Evolutionary conservation across 495 filamentous ascomycete species (phyloP).

Genomic region (Xylaria curta): DNA sequence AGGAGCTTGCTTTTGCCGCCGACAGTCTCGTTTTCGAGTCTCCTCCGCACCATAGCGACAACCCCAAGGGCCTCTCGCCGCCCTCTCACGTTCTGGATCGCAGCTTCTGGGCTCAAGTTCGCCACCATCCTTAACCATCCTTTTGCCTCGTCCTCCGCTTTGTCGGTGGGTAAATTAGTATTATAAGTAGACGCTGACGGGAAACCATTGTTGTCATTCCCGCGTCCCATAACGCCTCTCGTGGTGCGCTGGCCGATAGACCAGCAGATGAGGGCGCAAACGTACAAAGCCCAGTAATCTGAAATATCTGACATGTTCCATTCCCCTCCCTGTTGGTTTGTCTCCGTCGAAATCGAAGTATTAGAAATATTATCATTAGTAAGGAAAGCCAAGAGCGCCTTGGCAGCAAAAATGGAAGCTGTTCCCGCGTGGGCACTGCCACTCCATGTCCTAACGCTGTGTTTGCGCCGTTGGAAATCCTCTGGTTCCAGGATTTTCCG

Average conservation of each 20-base stretch:
- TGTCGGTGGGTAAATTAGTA: slow-evolving; percentile 27
- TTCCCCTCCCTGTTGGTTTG: slow-evolving; percentile 18
- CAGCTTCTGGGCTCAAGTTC: slow-evolving; percentile 36
- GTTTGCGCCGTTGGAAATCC: slow-evolving; percentile 47
- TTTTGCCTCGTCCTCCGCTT: slow-evolving; percentile 31
- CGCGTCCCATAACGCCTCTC: slow-evolving; percentile 20
- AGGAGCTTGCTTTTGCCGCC: slow-evolving; percentile 48
- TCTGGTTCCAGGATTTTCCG: slow-evolving; percentile 48
- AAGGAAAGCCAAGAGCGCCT: slow-evolving; percentile 36
- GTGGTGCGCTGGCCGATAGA: slow-evolving; percentile 45
- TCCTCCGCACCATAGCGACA: slow-evolving; percentile 45
- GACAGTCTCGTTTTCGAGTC: slow-evolving; percentile 49
- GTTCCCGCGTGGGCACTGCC: slow-evolving; percentile 28
- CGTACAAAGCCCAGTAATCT: slow-evolving; percentile 57
- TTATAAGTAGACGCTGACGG: slow-evolving; percentile 27
- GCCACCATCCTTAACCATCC: slow-evolving; percentile 38
- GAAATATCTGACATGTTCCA: slow-evolving; percentile 46
- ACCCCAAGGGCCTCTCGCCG: slow-evolving; percentile 46
- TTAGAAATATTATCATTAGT: slow-evolving; percentile 33
- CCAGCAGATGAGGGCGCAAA: slow-evolving; percentile 57
- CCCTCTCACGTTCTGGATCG: slow-evolving; percentile 34
- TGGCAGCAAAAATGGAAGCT: slow-evolving; percentile 37
- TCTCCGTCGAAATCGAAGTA: slow-evolving; percentile 21
- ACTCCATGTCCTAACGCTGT: slow-evolving; percentile 47
- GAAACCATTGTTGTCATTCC: slow-evolving; percentile 17